These are phyloP conservation scores for Rutidosis leptorrhynchoides DNA, from an alignment of 129 eudicot species.

Conservation along the genomic window DNA sequence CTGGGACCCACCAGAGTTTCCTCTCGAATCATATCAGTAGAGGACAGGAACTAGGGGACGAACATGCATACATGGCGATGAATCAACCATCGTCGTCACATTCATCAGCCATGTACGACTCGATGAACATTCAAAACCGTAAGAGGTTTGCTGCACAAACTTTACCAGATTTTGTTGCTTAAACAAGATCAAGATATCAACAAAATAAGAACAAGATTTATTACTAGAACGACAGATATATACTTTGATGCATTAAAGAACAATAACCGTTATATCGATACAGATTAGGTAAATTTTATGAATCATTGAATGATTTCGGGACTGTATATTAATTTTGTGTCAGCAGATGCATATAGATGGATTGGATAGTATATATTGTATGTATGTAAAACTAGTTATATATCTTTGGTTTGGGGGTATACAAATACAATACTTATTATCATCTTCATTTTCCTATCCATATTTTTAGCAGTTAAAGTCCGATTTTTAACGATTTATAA, in stretches of 20 bases:
- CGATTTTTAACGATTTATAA: not conserved
- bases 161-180: slow-evolving; percentile 88
- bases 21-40: slow-evolving; percentile 55
- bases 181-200: slow-evolving; percentile 36
- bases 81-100: slow-evolving; percentile 51
- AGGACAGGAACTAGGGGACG: slow-evolving; percentile 43
- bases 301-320: slow-evolving; percentile 42
- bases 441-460: slow-evolving; percentile 4
- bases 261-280: slow-evolving; percentile 41
- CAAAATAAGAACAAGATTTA: slow-evolving; percentile 26
- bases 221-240: slow-evolving; percentile 40
- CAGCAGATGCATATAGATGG: slow-evolving; percentile 45
- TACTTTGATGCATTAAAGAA: slow-evolving; percentile 28
- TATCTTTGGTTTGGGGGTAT: slow-evolving; percentile 59
- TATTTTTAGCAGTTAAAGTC: not conserved
- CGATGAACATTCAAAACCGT: slow-evolving; percentile 63
- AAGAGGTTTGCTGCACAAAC: slow-evolving; percentile 80
- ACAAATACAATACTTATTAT: slow-evolving; percentile 37
- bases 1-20: slow-evolving; percentile 54
- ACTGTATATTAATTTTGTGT: slow-evolving; percentile 78
- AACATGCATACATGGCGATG: slow-evolving; percentile 47
- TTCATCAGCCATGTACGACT: slow-evolving; percentile 54
- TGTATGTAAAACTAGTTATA: slow-evolving; percentile 40
- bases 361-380: slow-evolving; percentile 47
- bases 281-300: slow-evolving; percentile 45